Base-by-base conservation (phyloP, 2,329 filamentous ascomycete genomes). In the Botrytis galanthina region DNA sequence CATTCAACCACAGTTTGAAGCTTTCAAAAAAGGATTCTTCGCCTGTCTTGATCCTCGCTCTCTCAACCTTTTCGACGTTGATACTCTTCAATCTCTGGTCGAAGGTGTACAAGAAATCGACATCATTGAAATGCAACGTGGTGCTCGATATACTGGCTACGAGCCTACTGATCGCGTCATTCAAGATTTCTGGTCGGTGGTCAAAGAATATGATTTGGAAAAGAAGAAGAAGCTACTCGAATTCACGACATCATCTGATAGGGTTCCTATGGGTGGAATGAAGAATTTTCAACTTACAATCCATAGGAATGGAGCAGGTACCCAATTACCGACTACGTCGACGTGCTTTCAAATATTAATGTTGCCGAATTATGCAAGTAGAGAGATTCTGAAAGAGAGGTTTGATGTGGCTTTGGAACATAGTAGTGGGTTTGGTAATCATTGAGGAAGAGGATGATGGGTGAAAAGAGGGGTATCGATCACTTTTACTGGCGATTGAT, bases 311-410 rank as follows among this genome's bases (percentile, higher is more conserved):
- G 90, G 93, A 26, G 86, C 87, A 75, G 86, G 87, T 77, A 79
- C 86, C 0, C 87, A 88, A 75, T 79, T 99, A 78, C 96, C 96
- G 5, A 97, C 92, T 8, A 95, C 93, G 75, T 92, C 94, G 79
- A 99, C 96, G 0, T 99, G 96, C 82, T 98, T 97, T 83, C 94
- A 95, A 2, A 95, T 93, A 66, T 83, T 99, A 63, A 83, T 97
- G 76, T 82, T 99, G 75, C 96, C 96, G 1, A 91, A 95, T 82
- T 99, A 98, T 82, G 86, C 84, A 71, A 89, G 88, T 57, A 89
- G 86, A 80, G 90, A 92, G 74, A 88, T 92, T 51, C 81, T 99
- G 80, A 87, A 87, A 81, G 86, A 91, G 83, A 93, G 95, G 79
- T 83, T 99, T 79, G 87, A 85, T n/a, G 90, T 97, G 86, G 96